Conservation (phyloP, 2,329 filamentous ascomycete genomes). For the Teratosphaeria epicoccoides region DNA sequence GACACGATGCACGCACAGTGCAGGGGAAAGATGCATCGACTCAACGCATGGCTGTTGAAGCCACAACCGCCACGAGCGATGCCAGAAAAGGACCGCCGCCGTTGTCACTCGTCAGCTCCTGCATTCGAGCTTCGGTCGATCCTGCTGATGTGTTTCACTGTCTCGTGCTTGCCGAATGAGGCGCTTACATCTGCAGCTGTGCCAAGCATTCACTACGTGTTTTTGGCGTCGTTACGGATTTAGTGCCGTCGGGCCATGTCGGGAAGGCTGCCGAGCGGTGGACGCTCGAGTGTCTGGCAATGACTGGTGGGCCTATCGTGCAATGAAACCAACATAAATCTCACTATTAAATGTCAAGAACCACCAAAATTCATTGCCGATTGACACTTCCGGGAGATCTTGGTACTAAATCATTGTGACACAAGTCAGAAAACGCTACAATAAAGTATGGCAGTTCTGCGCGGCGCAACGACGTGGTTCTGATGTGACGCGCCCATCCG, state of each 20-base stretch:
- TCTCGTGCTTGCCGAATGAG: not conserved
- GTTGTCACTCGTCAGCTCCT: not conserved
- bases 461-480: too few species aligned
- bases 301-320: not conserved
- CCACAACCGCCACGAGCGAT: not conserved
- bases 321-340: not conserved
- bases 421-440: too few species aligned
- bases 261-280: not conserved
- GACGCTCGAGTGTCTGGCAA: not conserved
- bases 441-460: too few species aligned
- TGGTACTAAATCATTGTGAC: too few species aligned
- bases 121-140: not conserved
- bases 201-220: not conserved
- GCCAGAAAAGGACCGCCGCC: not conserved
- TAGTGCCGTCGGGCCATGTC: not conserved
- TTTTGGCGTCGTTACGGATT: not conserved
- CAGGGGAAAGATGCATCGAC: not conserved
- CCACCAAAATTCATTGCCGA: too few species aligned
- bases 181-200: not conserved
- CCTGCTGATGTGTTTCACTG: not conserved
- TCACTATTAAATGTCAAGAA: not conserved
- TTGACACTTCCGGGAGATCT: too few species aligned
- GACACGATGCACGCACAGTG: not conserved
- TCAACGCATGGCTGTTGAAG: not conserved
- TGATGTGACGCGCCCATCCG: too few species aligned